These are phyloP conservation scores for Fennellomyces sp. DNA, from an alignment of 371 early-diverging fungal genomes.

Conservation along the genomic window DNA sequence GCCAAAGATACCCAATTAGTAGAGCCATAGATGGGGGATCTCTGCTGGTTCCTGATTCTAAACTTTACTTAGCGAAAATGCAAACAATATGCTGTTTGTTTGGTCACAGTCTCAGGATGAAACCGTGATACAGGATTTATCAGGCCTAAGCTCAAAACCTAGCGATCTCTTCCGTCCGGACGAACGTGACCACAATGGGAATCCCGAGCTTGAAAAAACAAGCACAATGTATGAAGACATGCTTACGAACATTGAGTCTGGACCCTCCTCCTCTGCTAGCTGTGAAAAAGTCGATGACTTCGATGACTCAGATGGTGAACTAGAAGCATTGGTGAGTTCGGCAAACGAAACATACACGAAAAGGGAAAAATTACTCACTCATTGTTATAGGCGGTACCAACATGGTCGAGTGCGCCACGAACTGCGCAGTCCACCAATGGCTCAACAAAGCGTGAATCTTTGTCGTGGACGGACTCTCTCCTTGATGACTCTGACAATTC, in stretches of 20 bases:
- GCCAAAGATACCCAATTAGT: neutral
- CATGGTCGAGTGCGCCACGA: slow-evolving; percentile 42
- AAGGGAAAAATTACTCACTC: neutral
- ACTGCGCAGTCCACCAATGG: slow-evolving; percentile 14
- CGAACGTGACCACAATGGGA: slow-evolving; percentile 9
- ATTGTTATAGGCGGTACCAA: slow-evolving; percentile 40
- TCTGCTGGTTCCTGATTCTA: slow-evolving; percentile 32
- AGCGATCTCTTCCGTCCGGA: neutral
- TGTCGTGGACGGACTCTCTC: slow-evolving; percentile 43
- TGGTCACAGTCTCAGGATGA: slow-evolving; percentile 49
- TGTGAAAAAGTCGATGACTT: neutral
- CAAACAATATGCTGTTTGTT: slow-evolving; percentile 36
- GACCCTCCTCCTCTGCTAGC: neutral
- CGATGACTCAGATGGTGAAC: slow-evolving; percentile 27
- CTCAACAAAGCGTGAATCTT: slow-evolving; percentile 34
- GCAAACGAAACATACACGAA: neutral
- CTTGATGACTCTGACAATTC: slow-evolving; percentile 49
- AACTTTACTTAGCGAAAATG: slow-evolving; percentile 43
- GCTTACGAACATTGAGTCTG: neutral
- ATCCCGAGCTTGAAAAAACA: slow-evolving; percentile 3
- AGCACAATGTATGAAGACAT: neutral
- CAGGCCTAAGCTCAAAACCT: neutral
- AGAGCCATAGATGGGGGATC: neutral
- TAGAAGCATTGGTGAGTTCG: slow-evolving; percentile 46
- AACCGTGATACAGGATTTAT: slow-evolving; percentile 23